phyloP scores from a whole-genome alignment of 2,329 filamentous ascomycete species.

The Cercospora canescens region DNA sequence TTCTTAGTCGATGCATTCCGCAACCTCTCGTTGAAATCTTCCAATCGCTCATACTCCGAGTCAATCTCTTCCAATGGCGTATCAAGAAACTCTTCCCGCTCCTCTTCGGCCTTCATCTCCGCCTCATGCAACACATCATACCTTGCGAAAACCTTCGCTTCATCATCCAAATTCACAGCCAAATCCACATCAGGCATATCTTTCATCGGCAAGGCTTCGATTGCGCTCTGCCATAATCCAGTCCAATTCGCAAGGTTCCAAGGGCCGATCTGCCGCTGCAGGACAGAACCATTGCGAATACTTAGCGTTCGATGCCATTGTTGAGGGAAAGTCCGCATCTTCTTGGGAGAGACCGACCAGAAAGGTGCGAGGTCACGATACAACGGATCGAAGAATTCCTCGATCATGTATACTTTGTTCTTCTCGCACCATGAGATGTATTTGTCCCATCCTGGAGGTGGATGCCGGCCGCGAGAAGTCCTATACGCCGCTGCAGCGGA shows the following conservation, averaged over 20 bases:
- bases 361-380: conserved; percentile 49
- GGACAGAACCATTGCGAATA: neutral
- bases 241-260: neutral
- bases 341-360: conserved; percentile 42
- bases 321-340: conserved; percentile 33
- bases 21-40: neutral
- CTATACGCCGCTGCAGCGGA: neutral
- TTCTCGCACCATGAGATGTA: conserved; percentile 37
- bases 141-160: conserved; percentile 43
- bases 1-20: neutral
- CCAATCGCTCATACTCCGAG: neutral
- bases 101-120: neutral
- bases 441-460: conserved; percentile 23
- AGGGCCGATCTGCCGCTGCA: neutral
- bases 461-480: neutral
- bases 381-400: conserved; percentile 51
- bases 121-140: conserved; percentile 28
- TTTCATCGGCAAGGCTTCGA: neutral
- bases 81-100: neutral
- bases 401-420: conserved; percentile 41
- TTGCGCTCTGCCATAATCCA: neutral
- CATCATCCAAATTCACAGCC: conserved; percentile 43
- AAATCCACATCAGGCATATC: conserved; percentile 25
- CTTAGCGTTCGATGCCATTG: neutral
- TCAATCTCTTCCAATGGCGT: neutral